Evolutionary conservation across 768 basidiomycete species (phyloP).

Genomic region (Tricholoma hemisulphureum): DNA sequence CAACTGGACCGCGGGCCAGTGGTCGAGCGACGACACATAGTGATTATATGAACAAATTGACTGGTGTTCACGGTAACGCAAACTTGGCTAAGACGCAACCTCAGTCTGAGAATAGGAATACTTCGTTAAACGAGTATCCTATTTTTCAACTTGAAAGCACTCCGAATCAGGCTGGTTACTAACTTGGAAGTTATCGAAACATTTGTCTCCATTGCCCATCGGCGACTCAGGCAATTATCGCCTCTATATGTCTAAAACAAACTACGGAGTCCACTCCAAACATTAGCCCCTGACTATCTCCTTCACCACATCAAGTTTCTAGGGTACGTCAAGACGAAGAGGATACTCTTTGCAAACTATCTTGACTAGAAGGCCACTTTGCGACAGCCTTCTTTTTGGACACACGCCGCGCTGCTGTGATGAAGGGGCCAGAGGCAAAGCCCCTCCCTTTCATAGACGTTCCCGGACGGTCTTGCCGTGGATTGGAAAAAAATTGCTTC

Average conservation of each 20-base stretch:
- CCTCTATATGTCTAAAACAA: not conserved
- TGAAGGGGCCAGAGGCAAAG: not conserved
- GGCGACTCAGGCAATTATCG: too few relatives aligned
- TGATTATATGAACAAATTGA: too few relatives aligned
- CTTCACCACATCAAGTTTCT: conserved; percentile 3
- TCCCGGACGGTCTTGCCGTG: not conserved
- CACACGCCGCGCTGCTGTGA: not conserved
- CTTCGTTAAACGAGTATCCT: too few relatives aligned
- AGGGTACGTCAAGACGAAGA: not conserved
- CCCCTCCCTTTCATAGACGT: not conserved
- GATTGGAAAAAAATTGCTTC: not conserved
- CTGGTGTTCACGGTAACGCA: too few relatives aligned
- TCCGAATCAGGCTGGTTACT: too few relatives aligned
- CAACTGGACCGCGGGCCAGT: too few relatives aligned
- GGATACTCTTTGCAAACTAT: not conserved
- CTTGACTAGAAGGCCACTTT: not conserved
- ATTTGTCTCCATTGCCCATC: too few relatives aligned
- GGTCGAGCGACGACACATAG: too few relatives aligned
- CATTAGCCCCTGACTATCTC: not conserved
- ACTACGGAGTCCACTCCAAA: not conserved
- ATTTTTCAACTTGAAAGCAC: too few relatives aligned
- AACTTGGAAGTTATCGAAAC: too few relatives aligned
- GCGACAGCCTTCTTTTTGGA: not conserved
- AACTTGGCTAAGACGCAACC: too few relatives aligned
- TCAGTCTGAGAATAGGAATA: too few relatives aligned